Conservation (phyloP, 106 monocot species). For the Dendrobium officinale region DNA sequence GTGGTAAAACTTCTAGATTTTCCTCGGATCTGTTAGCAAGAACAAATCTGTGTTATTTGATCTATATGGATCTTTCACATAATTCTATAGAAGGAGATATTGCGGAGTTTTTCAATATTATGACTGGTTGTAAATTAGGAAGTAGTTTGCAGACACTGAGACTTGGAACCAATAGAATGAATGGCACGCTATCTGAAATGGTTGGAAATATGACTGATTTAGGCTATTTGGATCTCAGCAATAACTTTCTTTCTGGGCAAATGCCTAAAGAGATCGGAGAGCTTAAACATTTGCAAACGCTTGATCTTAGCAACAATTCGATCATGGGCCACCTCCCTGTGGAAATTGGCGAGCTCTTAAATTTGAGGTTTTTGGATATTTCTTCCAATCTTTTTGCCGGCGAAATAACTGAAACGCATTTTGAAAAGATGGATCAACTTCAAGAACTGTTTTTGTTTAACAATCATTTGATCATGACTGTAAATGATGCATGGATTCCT, state of each 20-base stretch:
- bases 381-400: neutral
- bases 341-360: neutral
- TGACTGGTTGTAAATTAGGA: too few species aligned
- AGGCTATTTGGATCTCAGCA: conserved; percentile 1
- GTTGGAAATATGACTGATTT: too few species aligned
- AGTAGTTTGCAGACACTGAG: too few species aligned
- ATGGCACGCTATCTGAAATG: too few species aligned
- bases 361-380: conserved; percentile 2
- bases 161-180: too few species aligned
- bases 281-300: neutral
- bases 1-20: too few species aligned
- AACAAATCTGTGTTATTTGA: too few species aligned
- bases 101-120: too few species aligned
- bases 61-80: too few species aligned
- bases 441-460: neutral
- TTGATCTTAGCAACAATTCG: conserved; percentile 7
- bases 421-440: conserved; percentile 21
- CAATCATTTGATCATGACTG: conserved; percentile 1
- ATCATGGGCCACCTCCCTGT: conserved; percentile 9
- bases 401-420: conserved; percentile 14
- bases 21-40: too few species aligned
- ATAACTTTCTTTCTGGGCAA: conserved; percentile 5
- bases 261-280: conserved; percentile 8
- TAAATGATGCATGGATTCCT: too few species aligned
- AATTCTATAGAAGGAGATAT: too few species aligned